A percentile compares a stretch with the other conserved stretches of the same genome.
These are phyloP conservation scores for Toxoplasma gondii DNA, from an alignment of 169 alveolate genomes.

Conservation along the genomic window DNA sequence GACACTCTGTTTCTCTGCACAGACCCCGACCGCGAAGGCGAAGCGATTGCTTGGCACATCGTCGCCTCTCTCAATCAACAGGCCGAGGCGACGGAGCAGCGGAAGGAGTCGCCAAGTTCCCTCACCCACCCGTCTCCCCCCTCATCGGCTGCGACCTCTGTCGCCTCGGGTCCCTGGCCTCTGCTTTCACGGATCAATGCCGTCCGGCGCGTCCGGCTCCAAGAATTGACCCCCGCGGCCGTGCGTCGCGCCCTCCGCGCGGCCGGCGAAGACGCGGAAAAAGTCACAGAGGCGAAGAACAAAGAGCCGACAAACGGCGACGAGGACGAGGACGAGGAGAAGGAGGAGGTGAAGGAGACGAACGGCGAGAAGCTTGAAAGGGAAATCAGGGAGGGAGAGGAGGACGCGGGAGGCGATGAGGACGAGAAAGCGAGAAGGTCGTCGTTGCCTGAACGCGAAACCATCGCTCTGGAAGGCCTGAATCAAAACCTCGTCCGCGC, in stretches of 20 bases:
- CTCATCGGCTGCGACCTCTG: neutral
- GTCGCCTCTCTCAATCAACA: neutral
- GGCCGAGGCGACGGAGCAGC: neutral
- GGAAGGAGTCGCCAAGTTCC: neutral
- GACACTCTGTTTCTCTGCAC: neutral
- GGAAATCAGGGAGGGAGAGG: no score
- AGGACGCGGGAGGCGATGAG: no score
- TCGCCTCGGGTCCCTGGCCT: no score
- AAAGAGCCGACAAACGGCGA: neutral
- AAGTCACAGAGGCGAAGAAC: neutral
- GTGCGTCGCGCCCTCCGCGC: neutral
- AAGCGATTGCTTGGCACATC: neutral
- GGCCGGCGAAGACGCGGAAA: neutral
- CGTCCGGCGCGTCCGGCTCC: neutral
- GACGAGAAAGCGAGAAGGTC: no score
- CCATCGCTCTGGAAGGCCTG: neutral
- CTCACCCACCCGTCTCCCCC: neutral
- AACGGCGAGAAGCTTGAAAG: neutral
- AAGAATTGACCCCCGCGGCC: neutral
- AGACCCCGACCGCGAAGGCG: constrained; percentile 1
- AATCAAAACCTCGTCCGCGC: neutral
- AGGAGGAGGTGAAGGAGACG: neutral
- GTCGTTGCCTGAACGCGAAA: no score
- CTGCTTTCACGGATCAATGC: neutral
- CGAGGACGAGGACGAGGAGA: neutral